Evolutionary conservation across 805 yeast genomes (phyloP).

Genomic region (Allodekkera sacchari): DNA sequence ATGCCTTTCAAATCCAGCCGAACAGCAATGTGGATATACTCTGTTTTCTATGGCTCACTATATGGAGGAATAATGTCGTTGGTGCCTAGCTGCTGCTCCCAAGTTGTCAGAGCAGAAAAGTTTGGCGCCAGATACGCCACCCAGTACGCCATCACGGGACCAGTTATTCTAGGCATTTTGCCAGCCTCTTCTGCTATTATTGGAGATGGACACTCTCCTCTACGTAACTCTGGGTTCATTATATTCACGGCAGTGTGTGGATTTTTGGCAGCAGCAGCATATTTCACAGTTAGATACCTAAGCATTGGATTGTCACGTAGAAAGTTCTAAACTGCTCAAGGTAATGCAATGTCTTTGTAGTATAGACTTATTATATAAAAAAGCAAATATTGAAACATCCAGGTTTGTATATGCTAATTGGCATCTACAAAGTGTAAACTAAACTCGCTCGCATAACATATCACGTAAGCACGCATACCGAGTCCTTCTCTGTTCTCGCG

Average conservation of each 20-base stretch:
- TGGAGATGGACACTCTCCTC: constrained; percentile 5
- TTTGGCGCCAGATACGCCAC: constrained; percentile 63
- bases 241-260: constrained; percentile 6
- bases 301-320: constrained; percentile 2
- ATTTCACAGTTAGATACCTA: constrained; percentile 4
- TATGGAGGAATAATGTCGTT: constrained; percentile 52
- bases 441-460: too few relatives aligned
- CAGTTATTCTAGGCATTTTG: constrained; percentile 31
- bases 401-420: too few relatives aligned
- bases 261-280: constrained; percentile 5
- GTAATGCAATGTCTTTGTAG: too few relatives aligned
- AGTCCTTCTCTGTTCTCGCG: too few relatives aligned
- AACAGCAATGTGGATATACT: constrained; percentile 38
- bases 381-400: too few relatives aligned
- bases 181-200: constrained; percentile 27
- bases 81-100: constrained; percentile 53
- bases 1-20: constrained; percentile 44
- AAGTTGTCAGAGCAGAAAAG: constrained; percentile 44
- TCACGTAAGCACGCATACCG: too few relatives aligned
- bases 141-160: constrained; percentile 34
- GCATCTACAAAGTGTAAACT: too few relatives aligned
- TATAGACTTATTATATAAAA: too few relatives aligned
- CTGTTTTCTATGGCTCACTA: constrained; percentile 44
- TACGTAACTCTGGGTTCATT: constrained; percentile 10
- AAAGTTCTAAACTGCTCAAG: constrained; percentile 6